These are phyloP conservation scores for Hanseniaspora taiwanica DNA, from an alignment of 805 yeast genomes.

Conservation along the genomic window DNA sequence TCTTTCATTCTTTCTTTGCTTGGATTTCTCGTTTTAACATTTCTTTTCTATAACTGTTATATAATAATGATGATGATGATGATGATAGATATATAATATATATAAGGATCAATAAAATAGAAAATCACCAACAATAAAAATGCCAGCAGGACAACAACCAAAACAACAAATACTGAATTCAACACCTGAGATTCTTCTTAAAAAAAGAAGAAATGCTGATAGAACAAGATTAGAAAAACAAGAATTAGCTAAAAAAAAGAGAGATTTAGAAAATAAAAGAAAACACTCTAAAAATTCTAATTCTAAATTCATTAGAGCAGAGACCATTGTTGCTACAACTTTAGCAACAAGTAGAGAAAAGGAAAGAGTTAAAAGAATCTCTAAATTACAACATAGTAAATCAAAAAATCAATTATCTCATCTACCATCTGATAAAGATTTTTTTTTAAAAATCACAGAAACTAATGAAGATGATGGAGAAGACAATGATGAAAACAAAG, in stretches of 20 bases:
- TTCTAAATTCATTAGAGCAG: conserved; percentile 57
- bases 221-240: conserved; percentile 61
- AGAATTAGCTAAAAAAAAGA: conserved; percentile 43
- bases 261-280: conserved; percentile 31
- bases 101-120: too few species aligned
- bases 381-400: conserved; percentile 35
- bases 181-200: conserved; percentile 64
- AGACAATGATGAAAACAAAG: conserved; percentile 7
- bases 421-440: conserved; percentile 21
- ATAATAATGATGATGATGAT: too few species aligned
- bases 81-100: too few species aligned
- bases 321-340: conserved; percentile 53
- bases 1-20: not conserved
- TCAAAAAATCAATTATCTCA: conserved; percentile 14
- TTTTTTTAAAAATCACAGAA: conserved; percentile 23
- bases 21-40: too few species aligned
- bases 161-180: conserved; percentile 32
- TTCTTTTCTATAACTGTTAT: not conserved
- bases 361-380: conserved; percentile 52
- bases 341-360: conserved; percentile 54
- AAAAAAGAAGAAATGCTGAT: conserved; percentile 70
- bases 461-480: conserved; percentile 7
- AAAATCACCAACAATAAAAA: not conserved
- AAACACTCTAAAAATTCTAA: conserved; percentile 31
- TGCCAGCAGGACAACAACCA: not conserved